Conservation (phyloP, 768 basidiomycete genomes). For the Lentinus brumalis region DNA sequence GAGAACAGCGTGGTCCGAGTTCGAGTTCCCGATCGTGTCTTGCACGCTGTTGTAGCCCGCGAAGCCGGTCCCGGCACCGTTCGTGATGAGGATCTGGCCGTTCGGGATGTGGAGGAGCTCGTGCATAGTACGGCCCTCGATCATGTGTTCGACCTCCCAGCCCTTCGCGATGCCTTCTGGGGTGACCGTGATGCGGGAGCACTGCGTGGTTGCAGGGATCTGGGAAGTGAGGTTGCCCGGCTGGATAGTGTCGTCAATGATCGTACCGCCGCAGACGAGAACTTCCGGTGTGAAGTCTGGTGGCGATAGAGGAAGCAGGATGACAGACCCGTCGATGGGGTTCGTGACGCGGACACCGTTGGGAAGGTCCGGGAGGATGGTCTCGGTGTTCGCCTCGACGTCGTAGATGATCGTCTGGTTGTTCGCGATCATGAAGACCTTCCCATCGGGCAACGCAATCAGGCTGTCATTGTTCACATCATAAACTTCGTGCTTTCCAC, state of each 20-base stretch:
- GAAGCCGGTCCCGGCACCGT: conserved; percentile 73
- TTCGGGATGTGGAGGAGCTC: conserved; percentile 82
- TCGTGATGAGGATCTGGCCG: conserved; percentile 72
- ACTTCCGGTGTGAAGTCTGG: conserved; percentile 67
- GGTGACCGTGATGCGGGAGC: conserved; percentile 67
- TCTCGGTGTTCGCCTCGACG: conserved; percentile 65
- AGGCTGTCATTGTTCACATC: conserved; percentile 54
- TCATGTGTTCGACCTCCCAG: conserved; percentile 80
- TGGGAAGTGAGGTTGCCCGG: conserved; percentile 69
- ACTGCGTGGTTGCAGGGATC: conserved; percentile 72
- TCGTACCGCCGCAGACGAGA: conserved; percentile 77
- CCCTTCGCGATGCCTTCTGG: conserved; percentile 64
- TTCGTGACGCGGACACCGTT: conserved; percentile 85
- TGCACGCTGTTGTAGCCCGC: conserved; percentile 74
- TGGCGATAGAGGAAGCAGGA: conserved; percentile 72
- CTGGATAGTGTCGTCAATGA: conserved; percentile 52
- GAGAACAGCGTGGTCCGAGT: conserved; percentile 73
- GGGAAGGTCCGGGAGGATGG: conserved; percentile 64
- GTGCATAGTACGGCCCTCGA: conserved; percentile 71
- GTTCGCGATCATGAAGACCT: conserved; percentile 76
- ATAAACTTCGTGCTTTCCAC: conserved; percentile 30
- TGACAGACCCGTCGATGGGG: conserved; percentile 74
- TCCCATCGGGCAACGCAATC: conserved; percentile 69
- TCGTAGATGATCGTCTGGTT: conserved; percentile 80
- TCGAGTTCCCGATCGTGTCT: conserved; percentile 70